Evolutionary conservation across 1,284 basidiomycete genomes (phyloP), one percentile per base, ranked within the genome.

Genomic region (Apiotrichum akiyoshidainum): DNA sequence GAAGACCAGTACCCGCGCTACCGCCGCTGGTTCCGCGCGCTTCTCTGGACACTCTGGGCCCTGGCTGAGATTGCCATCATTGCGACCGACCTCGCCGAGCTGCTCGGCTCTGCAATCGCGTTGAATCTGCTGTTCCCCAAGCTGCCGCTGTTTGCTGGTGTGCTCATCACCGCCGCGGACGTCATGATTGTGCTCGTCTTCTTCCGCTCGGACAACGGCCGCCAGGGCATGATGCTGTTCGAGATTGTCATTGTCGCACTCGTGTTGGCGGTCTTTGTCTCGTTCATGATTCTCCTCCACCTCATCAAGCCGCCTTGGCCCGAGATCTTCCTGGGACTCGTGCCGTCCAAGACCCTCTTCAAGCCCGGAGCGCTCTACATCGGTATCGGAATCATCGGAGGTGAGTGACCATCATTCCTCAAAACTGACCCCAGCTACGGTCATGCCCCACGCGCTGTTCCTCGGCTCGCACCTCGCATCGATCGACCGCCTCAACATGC

Each of bases 381-480:
- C 10, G 88, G 90, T 14, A 80, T 84, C 31, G 82, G 82, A 47
- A 82, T 82, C 60, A 76, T 82, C 40, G 81, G 81, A 69, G 63
- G 77, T 67, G 21, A 51, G 65, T 54, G 12, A 14, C 37, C 13
- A 9, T 1, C 11, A 22, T 13, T 22, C 44, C 10, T 26, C 21
- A 16, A 6, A 46, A 14, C 8, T 22, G 17, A n/a, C 34, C 46
- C 34, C 66, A 89, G 88, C 89, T 31, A 87, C 91, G 46, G 90
- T 90, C 55, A 81, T 83, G 93, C 93, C 94, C 0, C 94, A 97
- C 73, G 87, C 88, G 46, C 82, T 97, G 22, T 94, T 92, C 79
- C 81, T 97, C 9, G 93, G 92, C 12, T 92, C 89, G 3, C 85
- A 88, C 40, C 83, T 95, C 19, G 87, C 90, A 3, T 90, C 88